Evolutionary conservation across 192 early-diverging fungal genomes (phyloP).

Genomic region (Coemansia sp.): DNA sequence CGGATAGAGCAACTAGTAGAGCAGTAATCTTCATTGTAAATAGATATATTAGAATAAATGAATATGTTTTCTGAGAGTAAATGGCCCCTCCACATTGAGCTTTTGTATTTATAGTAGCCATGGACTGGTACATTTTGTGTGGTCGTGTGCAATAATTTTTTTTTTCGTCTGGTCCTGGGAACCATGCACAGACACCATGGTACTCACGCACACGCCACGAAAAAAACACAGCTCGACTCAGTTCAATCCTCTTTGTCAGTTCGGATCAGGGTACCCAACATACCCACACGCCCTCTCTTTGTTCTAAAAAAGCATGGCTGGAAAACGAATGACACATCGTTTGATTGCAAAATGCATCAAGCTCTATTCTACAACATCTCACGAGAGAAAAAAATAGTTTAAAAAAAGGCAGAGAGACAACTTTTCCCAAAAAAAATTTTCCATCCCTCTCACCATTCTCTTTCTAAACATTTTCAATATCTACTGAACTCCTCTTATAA

Average conservation of each 20-base stretch:
- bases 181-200: not conserved
- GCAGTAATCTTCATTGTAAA: slow-evolving; percentile 19
- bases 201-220: slow-evolving; percentile 7
- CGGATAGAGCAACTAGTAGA: not conserved
- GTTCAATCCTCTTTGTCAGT: not conserved
- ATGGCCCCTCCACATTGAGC: too few relatives aligned
- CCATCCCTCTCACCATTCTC: not conserved
- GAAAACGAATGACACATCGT: not conserved
- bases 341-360: not conserved
- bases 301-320: not conserved
- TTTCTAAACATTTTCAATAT: too few relatives aligned
- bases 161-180: not conserved
- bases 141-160: not conserved
- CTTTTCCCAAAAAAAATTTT: too few relatives aligned
- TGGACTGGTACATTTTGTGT: not conserved
- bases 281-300: not conserved
- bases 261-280: not conserved
- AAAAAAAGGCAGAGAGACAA: not conserved
- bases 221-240: not conserved
- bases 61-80: not conserved
- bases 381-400: not conserved
- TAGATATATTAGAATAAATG: not conserved
- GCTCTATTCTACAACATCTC: not conserved
- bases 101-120: not conserved
- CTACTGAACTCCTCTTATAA: not conserved